Evolutionary conservation across 1,139 yeast species (phyloP).

Genomic region (Suhomyces choctaworum): DNA sequence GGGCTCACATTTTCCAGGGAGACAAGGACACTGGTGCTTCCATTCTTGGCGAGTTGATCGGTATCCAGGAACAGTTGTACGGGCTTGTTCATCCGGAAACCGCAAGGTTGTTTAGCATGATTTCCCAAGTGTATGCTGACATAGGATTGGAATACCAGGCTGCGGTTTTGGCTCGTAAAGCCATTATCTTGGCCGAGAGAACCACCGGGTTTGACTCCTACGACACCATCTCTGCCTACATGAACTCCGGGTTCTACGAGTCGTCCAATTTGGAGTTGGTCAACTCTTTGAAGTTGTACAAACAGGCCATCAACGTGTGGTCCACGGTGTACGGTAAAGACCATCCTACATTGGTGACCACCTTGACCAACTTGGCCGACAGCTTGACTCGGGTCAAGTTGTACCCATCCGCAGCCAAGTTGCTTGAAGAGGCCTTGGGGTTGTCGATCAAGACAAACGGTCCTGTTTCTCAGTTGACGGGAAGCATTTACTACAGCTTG

Average conservation of each 20-base stretch:
- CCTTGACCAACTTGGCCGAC: constrained; percentile 65
- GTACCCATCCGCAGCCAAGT: constrained; percentile 32
- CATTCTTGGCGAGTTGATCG: constrained; percentile 66
- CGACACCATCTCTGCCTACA: constrained; percentile 70
- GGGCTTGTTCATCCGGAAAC: constrained; percentile 82
- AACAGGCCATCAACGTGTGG: constrained; percentile 64
- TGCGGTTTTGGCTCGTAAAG: constrained; percentile 65
- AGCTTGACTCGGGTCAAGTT: constrained; percentile 55
- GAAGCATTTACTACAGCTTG: constrained; percentile 59
- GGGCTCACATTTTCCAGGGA: constrained; percentile 45
- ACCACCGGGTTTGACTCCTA: constrained; percentile 76
- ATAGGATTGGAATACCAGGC: constrained; percentile 61
- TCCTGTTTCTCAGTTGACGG: constrained; percentile 57
- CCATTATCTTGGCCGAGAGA: constrained; percentile 76
- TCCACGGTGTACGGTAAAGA: constrained; percentile 50
- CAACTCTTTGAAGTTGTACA: constrained; percentile 63
- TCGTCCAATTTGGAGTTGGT: constrained; percentile 56
- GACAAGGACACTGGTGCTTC: constrained; percentile 53
- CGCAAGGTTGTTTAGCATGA: constrained; percentile 63
- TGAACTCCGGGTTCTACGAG: constrained; percentile 76
- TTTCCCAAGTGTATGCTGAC: constrained; percentile 70
- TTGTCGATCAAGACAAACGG: constrained; percentile 58
- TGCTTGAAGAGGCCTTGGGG: constrained; percentile 45
- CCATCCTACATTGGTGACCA: constrained; percentile 71
- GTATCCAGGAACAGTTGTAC: constrained; percentile 79